phyloP scores from a whole-genome alignment of 352 stramenopile genomes.

The Phytopythium cucurbitacearum region DNA sequence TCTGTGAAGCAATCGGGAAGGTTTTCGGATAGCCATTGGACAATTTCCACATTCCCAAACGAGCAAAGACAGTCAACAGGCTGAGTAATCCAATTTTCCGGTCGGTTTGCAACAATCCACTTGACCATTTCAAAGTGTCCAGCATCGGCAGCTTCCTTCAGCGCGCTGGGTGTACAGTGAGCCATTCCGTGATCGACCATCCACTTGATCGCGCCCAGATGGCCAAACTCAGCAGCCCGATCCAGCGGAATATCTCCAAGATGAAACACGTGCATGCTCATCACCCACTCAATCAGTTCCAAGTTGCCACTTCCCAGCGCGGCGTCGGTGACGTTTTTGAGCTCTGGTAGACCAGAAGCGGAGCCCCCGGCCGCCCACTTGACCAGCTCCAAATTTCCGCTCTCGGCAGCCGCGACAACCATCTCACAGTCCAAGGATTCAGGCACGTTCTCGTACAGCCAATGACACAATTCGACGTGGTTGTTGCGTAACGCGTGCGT shows the following conservation, averaged over 20 bases:
- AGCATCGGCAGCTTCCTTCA: not conserved
- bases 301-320: no score
- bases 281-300: not conserved
- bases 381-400: conserved; percentile 25
- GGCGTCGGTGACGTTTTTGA: no score
- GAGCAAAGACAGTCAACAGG: conserved; percentile 3
- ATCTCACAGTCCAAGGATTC: no score
- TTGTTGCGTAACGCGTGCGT: no score
- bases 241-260: conserved; percentile 24
- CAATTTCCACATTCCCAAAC: conserved; percentile 3
- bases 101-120: conserved; percentile 12
- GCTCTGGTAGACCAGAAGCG: conserved; percentile 7
- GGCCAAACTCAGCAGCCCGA: conserved; percentile 19
- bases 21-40: conserved; percentile 8
- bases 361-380: no score
- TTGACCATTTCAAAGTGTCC: conserved; percentile 2
- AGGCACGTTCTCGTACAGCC: conserved; percentile 1
- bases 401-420: conserved; percentile 20
- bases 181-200: conserved; percentile 16
- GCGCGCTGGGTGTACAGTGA: not conserved
- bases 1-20: conserved; percentile 1
- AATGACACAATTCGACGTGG: no score
- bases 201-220: conserved; percentile 29
- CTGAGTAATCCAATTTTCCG: conserved; percentile 2
- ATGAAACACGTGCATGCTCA: conserved; percentile 11